These are phyloP conservation scores for Chaetomium strumarium DNA, from an alignment of 2,329 filamentous ascomycete species.

Conservation along the genomic window DNA sequence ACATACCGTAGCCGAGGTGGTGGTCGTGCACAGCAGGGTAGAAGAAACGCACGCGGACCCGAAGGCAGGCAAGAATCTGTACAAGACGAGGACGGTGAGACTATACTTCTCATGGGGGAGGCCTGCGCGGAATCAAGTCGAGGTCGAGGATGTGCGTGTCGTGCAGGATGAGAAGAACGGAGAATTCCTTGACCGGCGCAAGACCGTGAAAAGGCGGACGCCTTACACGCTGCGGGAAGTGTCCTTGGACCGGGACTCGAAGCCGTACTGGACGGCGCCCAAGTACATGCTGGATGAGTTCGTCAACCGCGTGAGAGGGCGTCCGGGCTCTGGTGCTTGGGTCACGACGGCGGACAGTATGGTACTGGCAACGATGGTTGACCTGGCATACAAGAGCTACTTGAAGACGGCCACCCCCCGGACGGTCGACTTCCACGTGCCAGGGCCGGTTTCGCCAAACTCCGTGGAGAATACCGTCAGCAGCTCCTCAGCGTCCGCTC, in stretches of 20 bases:
- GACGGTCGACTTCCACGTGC: no score
- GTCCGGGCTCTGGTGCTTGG: conserved; percentile 34
- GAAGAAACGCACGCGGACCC: neutral
- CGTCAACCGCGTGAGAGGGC: conserved; percentile 38
- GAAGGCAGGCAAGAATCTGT: neutral
- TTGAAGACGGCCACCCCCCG: no score
- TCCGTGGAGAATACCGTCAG: no score
- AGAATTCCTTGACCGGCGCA: conserved; percentile 4
- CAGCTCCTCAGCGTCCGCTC: no score
- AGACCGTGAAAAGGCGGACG: conserved; percentile 24
- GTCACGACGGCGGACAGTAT: conserved; percentile 38
- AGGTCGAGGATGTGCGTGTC: neutral
- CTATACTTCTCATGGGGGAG: neutral
- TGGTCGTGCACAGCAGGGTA: neutral
- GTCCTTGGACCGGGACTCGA: conserved; percentile 28
- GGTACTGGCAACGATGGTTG: conserved; percentile 40
- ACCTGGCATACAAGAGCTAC: conserved; percentile 40
- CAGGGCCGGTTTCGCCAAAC: no score
- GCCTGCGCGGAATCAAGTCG: neutral
- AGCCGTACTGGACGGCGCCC: conserved; percentile 40
- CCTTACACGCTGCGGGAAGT: conserved; percentile 33
- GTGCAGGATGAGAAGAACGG: neutral
- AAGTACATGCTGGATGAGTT: conserved; percentile 44
- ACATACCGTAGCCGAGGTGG: neutral
- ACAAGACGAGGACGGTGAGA: neutral